Conservation (phyloP, 1,139 yeast species). For the Debaryomyces fabryi region DNA sequence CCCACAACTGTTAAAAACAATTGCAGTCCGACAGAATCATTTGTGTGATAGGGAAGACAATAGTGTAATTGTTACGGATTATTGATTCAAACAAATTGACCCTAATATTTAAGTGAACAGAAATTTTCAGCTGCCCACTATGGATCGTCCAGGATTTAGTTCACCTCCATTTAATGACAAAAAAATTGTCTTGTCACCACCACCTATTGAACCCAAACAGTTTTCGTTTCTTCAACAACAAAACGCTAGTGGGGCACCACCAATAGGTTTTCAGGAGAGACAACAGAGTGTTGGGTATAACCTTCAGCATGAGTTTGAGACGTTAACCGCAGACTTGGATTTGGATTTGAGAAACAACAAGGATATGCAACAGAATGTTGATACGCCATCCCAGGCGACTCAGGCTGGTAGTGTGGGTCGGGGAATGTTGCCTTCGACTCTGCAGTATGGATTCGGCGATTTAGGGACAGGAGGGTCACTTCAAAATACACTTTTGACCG, state of each 20-base stretch:
- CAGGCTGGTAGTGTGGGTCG: slow-evolving; percentile 13
- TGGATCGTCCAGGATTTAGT: slow-evolving; percentile 9
- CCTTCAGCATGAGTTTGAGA: slow-evolving; percentile 50
- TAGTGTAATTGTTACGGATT: slow-evolving; percentile 1
- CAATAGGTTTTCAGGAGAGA: slow-evolving; percentile 26
- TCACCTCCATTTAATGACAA: slow-evolving; percentile 22
- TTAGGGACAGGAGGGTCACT: slow-evolving; percentile 7
- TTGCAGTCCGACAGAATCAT: slow-evolving; percentile 3
- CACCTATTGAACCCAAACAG: slow-evolving; percentile 33
- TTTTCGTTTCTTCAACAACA: slow-evolving; percentile 7
- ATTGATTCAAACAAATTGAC: not conserved
- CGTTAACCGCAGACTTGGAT: slow-evolving; percentile 50
- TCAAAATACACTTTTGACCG: slow-evolving; percentile 22
- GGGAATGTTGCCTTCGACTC: slow-evolving; percentile 26
- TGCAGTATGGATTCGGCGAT: slow-evolving; percentile 24
- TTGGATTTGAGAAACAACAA: slow-evolving; percentile 39
- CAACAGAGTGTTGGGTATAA: slow-evolving; percentile 49
- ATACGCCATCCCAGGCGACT: slow-evolving; percentile 10
- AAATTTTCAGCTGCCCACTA: slow-evolving; percentile 1
- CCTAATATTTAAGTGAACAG: not conserved
- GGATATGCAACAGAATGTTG: slow-evolving; percentile 11
- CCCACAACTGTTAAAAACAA: not conserved
- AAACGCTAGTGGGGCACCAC: slow-evolving; percentile 2
- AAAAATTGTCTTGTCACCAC: slow-evolving; percentile 47
- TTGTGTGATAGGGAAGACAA: not conserved